Conservation (phyloP, 169 alveolate species). For the Toxoplasma gondii region DNA sequence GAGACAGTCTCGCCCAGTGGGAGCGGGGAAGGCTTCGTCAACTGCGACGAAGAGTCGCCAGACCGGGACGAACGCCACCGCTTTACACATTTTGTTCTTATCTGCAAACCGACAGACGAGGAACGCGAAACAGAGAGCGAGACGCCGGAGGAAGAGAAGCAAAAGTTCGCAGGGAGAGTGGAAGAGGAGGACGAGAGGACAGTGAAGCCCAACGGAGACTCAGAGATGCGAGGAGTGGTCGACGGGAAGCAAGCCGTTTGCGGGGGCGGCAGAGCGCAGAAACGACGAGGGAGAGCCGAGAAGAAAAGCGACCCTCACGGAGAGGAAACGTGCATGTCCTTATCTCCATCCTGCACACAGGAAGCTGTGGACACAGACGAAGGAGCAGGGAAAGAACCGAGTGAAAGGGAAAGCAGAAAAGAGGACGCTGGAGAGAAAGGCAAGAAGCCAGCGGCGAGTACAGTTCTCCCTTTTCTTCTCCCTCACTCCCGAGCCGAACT, state of each 20-base stretch:
- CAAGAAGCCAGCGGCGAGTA: not conserved
- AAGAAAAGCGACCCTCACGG: not conserved
- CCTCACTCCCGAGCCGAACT: too few species aligned
- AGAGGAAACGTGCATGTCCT: not conserved
- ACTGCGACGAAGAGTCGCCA: too few species aligned
- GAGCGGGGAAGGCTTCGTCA: too few species aligned
- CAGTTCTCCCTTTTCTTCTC: too few species aligned
- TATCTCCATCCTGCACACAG: too few species aligned
- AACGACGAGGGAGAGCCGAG: not conserved
- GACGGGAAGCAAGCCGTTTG: not conserved
- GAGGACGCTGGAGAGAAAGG: slow-evolving; percentile 2
- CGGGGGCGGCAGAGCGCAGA: not conserved
- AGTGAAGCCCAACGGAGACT: not conserved
- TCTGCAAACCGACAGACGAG: too few species aligned
- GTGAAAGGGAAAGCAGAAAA: not conserved
- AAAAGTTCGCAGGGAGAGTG: not conserved
- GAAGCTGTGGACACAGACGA: not conserved
- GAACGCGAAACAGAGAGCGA: too few species aligned
- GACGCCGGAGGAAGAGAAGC: slow-evolving; percentile 8
- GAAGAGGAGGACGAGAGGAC: not conserved
- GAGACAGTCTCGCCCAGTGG: too few species aligned
- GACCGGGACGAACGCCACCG: too few species aligned
- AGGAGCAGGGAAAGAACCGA: not conserved
- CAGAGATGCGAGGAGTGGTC: not conserved
- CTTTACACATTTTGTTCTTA: too few species aligned